Evolutionary conservation across 768 basidiomycete genomes (phyloP), one percentile per base, ranked within the genome.

Genomic region (Suillus lakei): DNA sequence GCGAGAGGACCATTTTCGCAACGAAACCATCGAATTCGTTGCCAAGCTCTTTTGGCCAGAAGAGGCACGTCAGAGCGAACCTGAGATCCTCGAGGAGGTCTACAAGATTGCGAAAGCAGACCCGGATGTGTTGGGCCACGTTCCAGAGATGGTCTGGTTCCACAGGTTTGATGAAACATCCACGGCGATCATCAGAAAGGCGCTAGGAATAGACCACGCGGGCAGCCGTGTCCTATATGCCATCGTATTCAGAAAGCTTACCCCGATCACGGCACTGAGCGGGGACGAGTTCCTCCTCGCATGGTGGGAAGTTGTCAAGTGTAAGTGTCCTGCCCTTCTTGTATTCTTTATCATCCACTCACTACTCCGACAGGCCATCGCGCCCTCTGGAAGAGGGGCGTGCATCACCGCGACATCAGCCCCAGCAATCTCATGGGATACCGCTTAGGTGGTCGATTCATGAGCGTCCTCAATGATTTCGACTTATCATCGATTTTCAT

Each of bases 11-110:
- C 44, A n/a, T 32, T 26, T n/a, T 32, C 34, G 2, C 4, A 62
- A 36, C 38, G 3, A 44, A 18, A 8, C 44, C 16, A 26, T 28
- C 3, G 32, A 36, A 18, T 36, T 48, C 0, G 44, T 61, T 9
- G 43, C 43, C 60, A 61, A 61, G 44, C 18, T 61, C 60, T 61
- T 30, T 38, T 54, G 61, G 61, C 23, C n/a, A 10, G 48, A 62
- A 36, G 48, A 54, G n/a, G 34, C 48, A 30, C 61, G 21, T 18
- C 32, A 53, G 21, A 54, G 44, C 32, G 48, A 62, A 12, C 48
- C 61, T 6, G 16, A 28, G 8, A 50, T 62, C 15, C 44, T 62
- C 61, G 3, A 53, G 12, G 26, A 62, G 7, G 61, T 50, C 4
- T 50, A 53, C 23, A 26, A 44, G 26, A 44, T 61, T 32, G 61